phyloP scores from a whole-genome alignment of 352 stramenopile species.

The Phytopythium kandeliae region DNA sequence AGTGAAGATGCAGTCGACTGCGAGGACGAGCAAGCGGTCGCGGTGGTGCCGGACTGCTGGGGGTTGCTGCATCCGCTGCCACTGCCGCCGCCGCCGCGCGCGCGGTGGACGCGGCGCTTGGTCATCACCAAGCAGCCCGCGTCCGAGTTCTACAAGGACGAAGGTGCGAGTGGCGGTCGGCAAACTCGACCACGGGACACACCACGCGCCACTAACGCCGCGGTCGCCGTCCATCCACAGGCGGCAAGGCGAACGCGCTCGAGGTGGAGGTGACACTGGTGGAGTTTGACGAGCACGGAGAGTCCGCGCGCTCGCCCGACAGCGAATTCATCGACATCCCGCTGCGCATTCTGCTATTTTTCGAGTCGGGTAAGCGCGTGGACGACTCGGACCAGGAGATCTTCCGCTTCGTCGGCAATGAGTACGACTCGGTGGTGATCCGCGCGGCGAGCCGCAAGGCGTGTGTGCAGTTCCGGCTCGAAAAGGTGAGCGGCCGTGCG shows the following conservation, averaged over 20 bases:
- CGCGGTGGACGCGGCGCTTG: conserved; percentile 61
- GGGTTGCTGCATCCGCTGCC: conserved; percentile 1
- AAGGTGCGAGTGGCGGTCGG: conserved; percentile 44
- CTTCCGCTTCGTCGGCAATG: conserved; percentile 81
- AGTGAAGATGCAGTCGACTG: neutral
- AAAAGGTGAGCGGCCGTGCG: conserved; percentile 38
- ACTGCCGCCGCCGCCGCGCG: conserved; percentile 27
- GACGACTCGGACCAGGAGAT: conserved; percentile 84
- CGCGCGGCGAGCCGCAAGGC: conserved; percentile 49
- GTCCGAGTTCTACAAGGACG: conserved; percentile 87
- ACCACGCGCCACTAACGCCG: neutral
- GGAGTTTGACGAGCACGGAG: conserved; percentile 70
- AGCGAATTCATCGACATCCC: conserved; percentile 80
- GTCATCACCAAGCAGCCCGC: conserved; percentile 83
- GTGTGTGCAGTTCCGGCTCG: conserved; percentile 72
- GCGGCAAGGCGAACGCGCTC: conserved; percentile 74
- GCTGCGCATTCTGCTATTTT: conserved; percentile 74
- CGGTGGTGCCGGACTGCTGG: neutral
- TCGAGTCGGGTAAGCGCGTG: conserved; percentile 81
- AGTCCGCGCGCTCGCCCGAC: conserved; percentile 53
- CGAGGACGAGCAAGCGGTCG: neutral
- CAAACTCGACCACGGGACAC: no score
- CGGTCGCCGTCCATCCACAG: conserved; percentile 9
- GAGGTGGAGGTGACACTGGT: conserved; percentile 77
- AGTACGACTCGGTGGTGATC: conserved; percentile 83